Evolutionary conservation across 352 stramenopile genomes (phyloP).

Genomic region (Globisporangium radiosum): DNA sequence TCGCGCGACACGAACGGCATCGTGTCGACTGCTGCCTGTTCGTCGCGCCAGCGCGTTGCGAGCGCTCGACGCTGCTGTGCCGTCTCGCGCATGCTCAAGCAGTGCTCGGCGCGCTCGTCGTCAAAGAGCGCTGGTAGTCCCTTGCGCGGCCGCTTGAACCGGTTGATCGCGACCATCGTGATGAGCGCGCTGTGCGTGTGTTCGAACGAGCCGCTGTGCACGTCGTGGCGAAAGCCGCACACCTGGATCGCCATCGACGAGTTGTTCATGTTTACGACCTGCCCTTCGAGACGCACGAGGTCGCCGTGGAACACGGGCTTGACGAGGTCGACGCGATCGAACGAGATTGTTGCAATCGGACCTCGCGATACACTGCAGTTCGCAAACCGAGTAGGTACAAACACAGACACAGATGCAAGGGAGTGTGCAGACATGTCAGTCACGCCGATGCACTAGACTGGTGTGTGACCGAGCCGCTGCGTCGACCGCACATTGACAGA

Average conservation of each 20-base stretch:
- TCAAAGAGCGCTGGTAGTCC: constrained; percentile 40
- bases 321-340: constrained; percentile 47
- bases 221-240: constrained; percentile 40
- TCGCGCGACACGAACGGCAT: constrained; percentile 25
- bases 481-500: no score
- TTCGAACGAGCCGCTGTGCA: constrained; percentile 27
- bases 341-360: constrained; percentile 40
- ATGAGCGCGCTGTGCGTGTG: constrained; percentile 55
- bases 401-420: no score
- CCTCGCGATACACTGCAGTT: constrained; percentile 21
- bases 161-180: constrained; percentile 61
- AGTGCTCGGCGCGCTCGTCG: constrained; percentile 29
- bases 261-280: constrained; percentile 40
- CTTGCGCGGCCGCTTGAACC: constrained; percentile 30
- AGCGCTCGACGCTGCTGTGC: constrained; percentile 33
- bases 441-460: no score
- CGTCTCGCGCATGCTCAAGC: constrained; percentile 33
- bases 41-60: constrained; percentile 28
- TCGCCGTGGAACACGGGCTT: constrained; percentile 53
- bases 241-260: constrained; percentile 54
- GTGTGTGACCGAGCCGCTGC: no score
- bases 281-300: constrained; percentile 40
- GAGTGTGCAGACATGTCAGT: background rate
- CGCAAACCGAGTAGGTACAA: no score
- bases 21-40: constrained; percentile 39